A percentile compares a stretch with the other conserved stretches of the same genome.
These are phyloP conservation scores for Starmerella potacharoeniae DNA, from an alignment of 805 yeast genomes.

Conservation along the genomic window DNA sequence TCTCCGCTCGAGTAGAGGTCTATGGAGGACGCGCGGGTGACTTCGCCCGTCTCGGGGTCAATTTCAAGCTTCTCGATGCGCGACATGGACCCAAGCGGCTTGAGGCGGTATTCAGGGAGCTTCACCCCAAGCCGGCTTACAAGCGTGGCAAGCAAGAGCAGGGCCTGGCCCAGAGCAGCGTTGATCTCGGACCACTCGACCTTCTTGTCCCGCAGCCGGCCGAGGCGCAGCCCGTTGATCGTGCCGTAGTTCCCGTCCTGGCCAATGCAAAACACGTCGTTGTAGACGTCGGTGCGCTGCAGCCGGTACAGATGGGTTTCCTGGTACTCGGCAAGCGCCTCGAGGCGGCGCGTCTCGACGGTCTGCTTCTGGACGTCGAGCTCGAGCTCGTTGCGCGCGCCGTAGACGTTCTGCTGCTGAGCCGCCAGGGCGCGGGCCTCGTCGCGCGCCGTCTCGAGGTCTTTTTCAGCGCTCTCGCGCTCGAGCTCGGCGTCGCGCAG, in stretches of 20 bases:
- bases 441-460: constrained; percentile 35
- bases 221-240: constrained; percentile 76
- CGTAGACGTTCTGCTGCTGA: constrained; percentile 38
- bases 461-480: constrained; percentile 30
- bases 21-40: constrained; percentile 32
- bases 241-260: constrained; percentile 78
- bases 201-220: constrained; percentile 44
- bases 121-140: constrained; percentile 44
- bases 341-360: constrained; percentile 50
- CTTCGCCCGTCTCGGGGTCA: constrained; percentile 32
- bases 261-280: constrained; percentile 71
- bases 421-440: constrained; percentile 23
- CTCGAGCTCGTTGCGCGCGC: constrained; percentile 44
- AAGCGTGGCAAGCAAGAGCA: constrained; percentile 57
- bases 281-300: constrained; percentile 68
- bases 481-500: constrained; percentile 28
- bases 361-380: constrained; percentile 40
- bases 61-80: constrained; percentile 48
- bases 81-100: constrained; percentile 79
- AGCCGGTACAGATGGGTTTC: constrained; percentile 57
- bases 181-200: constrained; percentile 88
- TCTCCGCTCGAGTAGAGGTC: constrained; percentile 61
- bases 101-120: constrained; percentile 48
- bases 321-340: constrained; percentile 51
- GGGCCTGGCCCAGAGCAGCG: constrained; percentile 80